Conservation (phyloP, 768 basidiomycete genomes). For the Pleurotus djamor region DNA sequence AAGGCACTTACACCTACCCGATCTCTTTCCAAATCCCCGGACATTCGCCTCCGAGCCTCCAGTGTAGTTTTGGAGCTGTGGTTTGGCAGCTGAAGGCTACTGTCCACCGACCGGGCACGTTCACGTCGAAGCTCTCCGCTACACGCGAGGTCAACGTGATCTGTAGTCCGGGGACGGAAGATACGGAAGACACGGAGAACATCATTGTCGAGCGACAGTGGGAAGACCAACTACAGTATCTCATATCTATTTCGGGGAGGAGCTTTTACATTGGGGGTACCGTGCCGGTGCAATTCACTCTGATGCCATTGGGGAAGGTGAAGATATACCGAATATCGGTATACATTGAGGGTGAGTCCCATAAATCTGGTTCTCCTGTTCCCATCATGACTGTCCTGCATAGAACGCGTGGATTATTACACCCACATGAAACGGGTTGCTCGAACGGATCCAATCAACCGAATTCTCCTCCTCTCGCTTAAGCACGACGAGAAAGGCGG, state of each 20-base stretch:
- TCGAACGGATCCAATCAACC: slow-evolving; percentile 64
- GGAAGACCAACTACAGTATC: slow-evolving; percentile 86
- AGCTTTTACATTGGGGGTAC: slow-evolving; percentile 82
- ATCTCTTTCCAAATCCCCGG: slow-evolving; percentile 88
- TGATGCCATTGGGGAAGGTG: slow-evolving; percentile 83
- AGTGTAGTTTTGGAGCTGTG: slow-evolving; percentile 74
- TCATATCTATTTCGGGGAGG: slow-evolving; percentile 70
- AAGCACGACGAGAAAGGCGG: slow-evolving; percentile 41
- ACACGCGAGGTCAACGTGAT: slow-evolving; percentile 74
- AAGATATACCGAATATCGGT: slow-evolving; percentile 75
- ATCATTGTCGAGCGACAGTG: slow-evolving; percentile 87
- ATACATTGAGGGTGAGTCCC: slow-evolving; percentile 72
- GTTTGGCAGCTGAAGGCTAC: slow-evolving; percentile 78
- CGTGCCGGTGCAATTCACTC: slow-evolving; percentile 74
- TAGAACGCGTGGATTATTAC: slow-evolving; percentile 84
- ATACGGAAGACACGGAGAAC: slow-evolving; percentile 79
- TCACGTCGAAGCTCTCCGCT: slow-evolving; percentile 70
- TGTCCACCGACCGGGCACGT: slow-evolving; percentile 81
- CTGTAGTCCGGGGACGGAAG: slow-evolving; percentile 75
- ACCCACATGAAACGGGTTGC: slow-evolving; percentile 64
- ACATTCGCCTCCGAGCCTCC: slow-evolving; percentile 73
- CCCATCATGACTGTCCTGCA: too few relatives aligned
- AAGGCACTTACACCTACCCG: slow-evolving; percentile 92
- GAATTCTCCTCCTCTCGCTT: slow-evolving; percentile 62
- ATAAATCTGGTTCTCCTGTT: too few relatives aligned